Conservation (phyloP, 805 yeast species). For the Grigorovia jiainica region DNA sequence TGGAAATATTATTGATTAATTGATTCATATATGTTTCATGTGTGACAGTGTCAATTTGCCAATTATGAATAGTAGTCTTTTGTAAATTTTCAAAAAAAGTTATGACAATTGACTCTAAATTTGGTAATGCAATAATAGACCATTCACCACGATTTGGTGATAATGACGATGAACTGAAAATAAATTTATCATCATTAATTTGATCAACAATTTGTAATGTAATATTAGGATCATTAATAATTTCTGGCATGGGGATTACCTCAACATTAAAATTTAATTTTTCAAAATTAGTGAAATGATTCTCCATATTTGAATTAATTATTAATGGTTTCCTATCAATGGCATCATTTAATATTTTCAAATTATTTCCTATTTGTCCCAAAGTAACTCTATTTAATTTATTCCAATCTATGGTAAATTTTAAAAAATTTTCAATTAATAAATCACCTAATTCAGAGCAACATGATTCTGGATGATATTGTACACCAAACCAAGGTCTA, state of each 20-base stretch:
- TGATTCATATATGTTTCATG: background rate
- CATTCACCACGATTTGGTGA: slow-evolving; percentile 48
- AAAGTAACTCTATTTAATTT: slow-evolving; percentile 2
- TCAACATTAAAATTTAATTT: too few species aligned
- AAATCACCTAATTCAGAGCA: slow-evolving; percentile 62
- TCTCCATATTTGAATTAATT: slow-evolving; percentile 1
- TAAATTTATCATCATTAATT: slow-evolving; percentile 31
- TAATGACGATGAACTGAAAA: slow-evolving; percentile 60
- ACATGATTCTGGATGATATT: slow-evolving; percentile 93
- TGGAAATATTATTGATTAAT: background rate
- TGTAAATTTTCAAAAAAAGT: slow-evolving; percentile 50
- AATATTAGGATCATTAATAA: slow-evolving; percentile 12
- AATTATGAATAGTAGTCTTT: slow-evolving; percentile 22
- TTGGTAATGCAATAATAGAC: slow-evolving; percentile 76
- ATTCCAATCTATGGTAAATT: slow-evolving; percentile 19
- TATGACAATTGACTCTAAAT: slow-evolving; percentile 34
- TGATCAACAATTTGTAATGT: slow-evolving; percentile 47
- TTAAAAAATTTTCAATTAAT: slow-evolving; percentile 50
- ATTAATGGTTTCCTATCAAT: slow-evolving; percentile 22
- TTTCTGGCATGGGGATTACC: background rate
- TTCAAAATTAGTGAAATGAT: background rate
- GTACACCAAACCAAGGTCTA: slow-evolving; percentile 83
- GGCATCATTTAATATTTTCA: slow-evolving; percentile 9
- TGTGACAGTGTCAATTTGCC: slow-evolving; percentile 19
- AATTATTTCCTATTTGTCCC: slow-evolving; percentile 10